phyloP scores from a whole-genome alignment of 2,329 filamentous ascomycete species.

The Lachnellula cervina region DNA sequence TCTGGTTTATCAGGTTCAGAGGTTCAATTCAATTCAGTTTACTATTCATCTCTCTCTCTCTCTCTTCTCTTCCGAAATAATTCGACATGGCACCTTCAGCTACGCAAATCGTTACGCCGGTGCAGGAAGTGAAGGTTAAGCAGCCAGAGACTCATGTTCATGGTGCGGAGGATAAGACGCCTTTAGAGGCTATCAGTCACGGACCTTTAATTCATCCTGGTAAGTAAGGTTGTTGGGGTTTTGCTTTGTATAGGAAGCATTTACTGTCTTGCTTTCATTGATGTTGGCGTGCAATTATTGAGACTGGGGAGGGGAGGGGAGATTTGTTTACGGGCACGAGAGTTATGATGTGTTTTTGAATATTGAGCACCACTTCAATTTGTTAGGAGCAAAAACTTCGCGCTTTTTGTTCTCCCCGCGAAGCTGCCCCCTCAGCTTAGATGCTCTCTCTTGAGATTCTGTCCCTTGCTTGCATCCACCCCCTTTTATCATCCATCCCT shows the following conservation, averaged over 20 bases:
- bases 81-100: conserved; percentile 15
- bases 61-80: not conserved
- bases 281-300: no score
- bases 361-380: no score
- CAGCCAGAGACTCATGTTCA: conserved; percentile 22
- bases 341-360: not conserved
- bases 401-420: not conserved
- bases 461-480: not conserved
- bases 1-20: no score
- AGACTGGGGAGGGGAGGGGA: no score
- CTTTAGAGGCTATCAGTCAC: conserved; percentile 32
- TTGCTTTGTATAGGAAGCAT: not conserved
- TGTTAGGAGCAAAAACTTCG: no score
- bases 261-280: not conserved
- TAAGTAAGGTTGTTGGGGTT: conserved; percentile 15
- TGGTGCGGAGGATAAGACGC: conserved; percentile 28
- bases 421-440: not conserved
- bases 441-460: not conserved
- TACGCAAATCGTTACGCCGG: not conserved
- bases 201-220: conserved; percentile 25
- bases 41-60: no score
- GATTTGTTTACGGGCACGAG: not conserved
- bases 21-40: no score
- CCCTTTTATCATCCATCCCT: not conserved
- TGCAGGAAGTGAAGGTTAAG: conserved; percentile 1